phyloP scores from a whole-genome alignment of 2,329 filamentous ascomycete genomes.

The Botrytis fragariae region DNA sequence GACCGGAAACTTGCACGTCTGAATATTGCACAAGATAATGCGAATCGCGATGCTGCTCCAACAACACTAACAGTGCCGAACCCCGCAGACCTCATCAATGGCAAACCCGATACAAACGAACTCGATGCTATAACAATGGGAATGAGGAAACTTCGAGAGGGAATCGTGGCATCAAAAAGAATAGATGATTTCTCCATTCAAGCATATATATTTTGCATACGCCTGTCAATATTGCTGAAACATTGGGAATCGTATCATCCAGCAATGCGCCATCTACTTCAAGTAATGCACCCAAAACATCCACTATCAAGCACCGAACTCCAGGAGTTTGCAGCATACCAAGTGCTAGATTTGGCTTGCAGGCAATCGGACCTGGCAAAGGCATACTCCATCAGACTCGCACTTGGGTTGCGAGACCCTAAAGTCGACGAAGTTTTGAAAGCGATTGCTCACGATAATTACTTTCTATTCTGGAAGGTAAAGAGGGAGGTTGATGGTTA shows the following conservation, averaged over 20 bases:
- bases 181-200: conserved; percentile 80
- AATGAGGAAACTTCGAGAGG: conserved; percentile 89
- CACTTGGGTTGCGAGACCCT: conserved; percentile 62
- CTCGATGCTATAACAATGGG: conserved; percentile 63
- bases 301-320: conserved; percentile 70
- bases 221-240: conserved; percentile 74
- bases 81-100: conserved; percentile 18
- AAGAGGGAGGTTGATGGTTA: conserved; percentile 76
- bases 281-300: conserved; percentile 63
- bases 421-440: conserved; percentile 66
- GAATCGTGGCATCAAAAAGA: conserved; percentile 74
- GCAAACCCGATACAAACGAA: conserved; percentile 21
- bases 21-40: conserved; percentile 32
- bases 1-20: conserved; percentile 69
- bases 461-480: conserved; percentile 71
- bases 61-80: conserved; percentile 23
- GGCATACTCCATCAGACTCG: conserved; percentile 65
- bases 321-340: conserved; percentile 75
- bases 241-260: conserved; percentile 89
- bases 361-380: conserved; percentile 71
- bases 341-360: conserved; percentile 86
- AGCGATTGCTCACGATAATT: conserved; percentile 78
- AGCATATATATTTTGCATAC: conserved; percentile 88
- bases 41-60: conserved; percentile 30
- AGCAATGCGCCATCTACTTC: conserved; percentile 75